Conservation (phyloP, 352 stramenopile species). For the Albugo candida region DNA sequence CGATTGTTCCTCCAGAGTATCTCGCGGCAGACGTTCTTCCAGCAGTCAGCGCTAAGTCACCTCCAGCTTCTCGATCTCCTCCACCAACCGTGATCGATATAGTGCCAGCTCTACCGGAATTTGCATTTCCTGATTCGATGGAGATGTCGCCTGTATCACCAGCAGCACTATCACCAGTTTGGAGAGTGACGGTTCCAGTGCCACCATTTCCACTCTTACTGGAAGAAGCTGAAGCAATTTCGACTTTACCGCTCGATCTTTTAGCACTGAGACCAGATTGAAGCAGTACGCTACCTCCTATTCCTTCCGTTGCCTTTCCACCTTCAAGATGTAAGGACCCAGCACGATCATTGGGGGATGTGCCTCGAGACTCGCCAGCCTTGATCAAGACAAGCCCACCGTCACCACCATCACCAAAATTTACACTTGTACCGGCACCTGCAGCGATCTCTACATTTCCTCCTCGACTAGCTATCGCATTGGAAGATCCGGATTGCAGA, state of each 20-base stretch:
- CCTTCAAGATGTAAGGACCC: slow-evolving; percentile 27
- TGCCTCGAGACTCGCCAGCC: slow-evolving; percentile 30
- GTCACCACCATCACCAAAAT: slow-evolving; percentile 49
- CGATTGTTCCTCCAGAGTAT: slow-evolving; percentile 26
- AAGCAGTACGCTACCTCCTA: slow-evolving; percentile 25
- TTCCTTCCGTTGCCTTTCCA: slow-evolving; percentile 25
- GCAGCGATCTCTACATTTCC: slow-evolving; percentile 23
- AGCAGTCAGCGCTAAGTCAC: slow-evolving; percentile 31
- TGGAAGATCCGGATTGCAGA: slow-evolving; percentile 27
- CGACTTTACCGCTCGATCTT: slow-evolving; percentile 28
- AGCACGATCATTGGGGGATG: slow-evolving; percentile 28
- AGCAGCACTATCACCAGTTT: slow-evolving; percentile 9
- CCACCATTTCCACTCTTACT: slow-evolving; percentile 17
- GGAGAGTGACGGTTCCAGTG: slow-evolving; percentile 29
- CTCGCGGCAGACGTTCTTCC: slow-evolving; percentile 34
- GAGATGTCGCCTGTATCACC: slow-evolving; percentile 19
- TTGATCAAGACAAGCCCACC: slow-evolving; percentile 25
- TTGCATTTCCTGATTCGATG: slow-evolving; percentile 25
- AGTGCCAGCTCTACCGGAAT: slow-evolving; percentile 32
- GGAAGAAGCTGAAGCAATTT: slow-evolving; percentile 27
- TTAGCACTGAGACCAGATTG: slow-evolving; percentile 24
- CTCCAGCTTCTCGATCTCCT: slow-evolving; percentile 34
- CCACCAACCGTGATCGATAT: slow-evolving; percentile 33
- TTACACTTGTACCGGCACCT: slow-evolving; percentile 36
- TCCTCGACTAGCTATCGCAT: slow-evolving; percentile 23